Percentiles rank a stretch among this genome's conserved stretches.
Conservation (phyloP, 78 protist genomes). For the Dictyostelium firmibasis region DNA sequence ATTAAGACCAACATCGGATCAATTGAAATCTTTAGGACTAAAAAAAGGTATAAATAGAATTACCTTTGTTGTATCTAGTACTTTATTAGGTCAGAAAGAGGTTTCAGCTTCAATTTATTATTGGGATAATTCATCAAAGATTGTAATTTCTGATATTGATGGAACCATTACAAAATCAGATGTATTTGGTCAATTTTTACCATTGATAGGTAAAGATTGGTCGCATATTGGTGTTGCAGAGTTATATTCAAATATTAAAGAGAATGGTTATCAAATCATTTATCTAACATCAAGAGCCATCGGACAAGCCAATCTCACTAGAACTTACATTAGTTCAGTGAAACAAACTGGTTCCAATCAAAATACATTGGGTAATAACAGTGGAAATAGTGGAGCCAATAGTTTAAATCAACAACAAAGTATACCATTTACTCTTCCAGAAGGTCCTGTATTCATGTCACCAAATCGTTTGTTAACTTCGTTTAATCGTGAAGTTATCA, state of each 20-base stretch:
- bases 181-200: conserved; percentile 94
- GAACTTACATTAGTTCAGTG: conserved; percentile 47
- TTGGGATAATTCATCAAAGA: conserved; percentile 81
- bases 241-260: conserved; percentile 84
- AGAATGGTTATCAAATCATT: conserved; percentile 94
- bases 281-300: conserved; percentile 95
- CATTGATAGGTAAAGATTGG: conserved; percentile 96
- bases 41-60: conserved; percentile 88
- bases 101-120: conserved; percentile 83
- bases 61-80: conserved; percentile 82
- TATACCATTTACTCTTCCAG: conserved; percentile 84
- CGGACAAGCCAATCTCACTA: conserved; percentile 84
- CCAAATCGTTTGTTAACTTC: conserved; percentile 94
- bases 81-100: conserved; percentile 82
- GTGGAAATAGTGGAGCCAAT: background rate
- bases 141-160: conserved; percentile 96
- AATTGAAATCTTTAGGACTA: conserved; percentile 84
- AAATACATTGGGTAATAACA: background rate
- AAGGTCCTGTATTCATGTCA: conserved; percentile 95
- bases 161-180: conserved; percentile 98
- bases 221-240: conserved; percentile 94
- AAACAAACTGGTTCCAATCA: conserved; percentile 37
- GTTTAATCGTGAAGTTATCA: conserved; percentile 89
- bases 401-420: background rate
- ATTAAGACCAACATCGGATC: conserved; percentile 76